phyloP scores from a whole-genome alignment of 768 basidiomycete genomes.

The Ramaria sp. region DNA sequence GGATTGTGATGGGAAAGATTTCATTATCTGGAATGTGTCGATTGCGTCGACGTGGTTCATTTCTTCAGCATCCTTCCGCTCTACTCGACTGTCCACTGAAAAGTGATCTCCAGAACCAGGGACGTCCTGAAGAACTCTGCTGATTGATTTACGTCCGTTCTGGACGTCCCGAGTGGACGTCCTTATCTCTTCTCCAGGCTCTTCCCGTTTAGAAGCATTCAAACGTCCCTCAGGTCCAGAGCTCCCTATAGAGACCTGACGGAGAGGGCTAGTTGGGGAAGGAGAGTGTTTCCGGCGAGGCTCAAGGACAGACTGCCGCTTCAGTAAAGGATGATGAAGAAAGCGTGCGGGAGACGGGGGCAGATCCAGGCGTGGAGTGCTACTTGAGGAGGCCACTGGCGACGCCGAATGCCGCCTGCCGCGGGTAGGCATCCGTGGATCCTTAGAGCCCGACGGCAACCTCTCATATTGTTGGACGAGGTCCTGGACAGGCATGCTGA shows the following conservation, averaged over 20 bases:
- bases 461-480: slow-evolving; percentile 20
- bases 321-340: slow-evolving; percentile 10
- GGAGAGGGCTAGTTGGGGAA: not conserved
- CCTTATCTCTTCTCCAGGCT: no score
- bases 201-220: no score
- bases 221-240: no score
- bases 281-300: not conserved
- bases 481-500: slow-evolving; percentile 22
- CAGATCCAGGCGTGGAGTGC: not conserved
- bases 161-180: no score
- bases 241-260: not conserved
- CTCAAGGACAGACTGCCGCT: not conserved
- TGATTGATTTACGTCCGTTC: no score
- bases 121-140: no score
- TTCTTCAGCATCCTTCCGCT: no score
- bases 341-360: slow-evolving; percentile 10
- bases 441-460: not conserved
- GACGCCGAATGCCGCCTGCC: not conserved
- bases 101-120: no score
- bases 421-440: not conserved
- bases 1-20: no score
- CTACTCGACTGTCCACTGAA: no score
- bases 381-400: not conserved
- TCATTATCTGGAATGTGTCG: no score
- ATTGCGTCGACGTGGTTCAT: no score